Percentiles rank a stretch among this genome's conserved stretches.
phyloP scores from a whole-genome alignment of 2,329 filamentous ascomycete genomes.

The Colletotrichum sp. region DNA sequence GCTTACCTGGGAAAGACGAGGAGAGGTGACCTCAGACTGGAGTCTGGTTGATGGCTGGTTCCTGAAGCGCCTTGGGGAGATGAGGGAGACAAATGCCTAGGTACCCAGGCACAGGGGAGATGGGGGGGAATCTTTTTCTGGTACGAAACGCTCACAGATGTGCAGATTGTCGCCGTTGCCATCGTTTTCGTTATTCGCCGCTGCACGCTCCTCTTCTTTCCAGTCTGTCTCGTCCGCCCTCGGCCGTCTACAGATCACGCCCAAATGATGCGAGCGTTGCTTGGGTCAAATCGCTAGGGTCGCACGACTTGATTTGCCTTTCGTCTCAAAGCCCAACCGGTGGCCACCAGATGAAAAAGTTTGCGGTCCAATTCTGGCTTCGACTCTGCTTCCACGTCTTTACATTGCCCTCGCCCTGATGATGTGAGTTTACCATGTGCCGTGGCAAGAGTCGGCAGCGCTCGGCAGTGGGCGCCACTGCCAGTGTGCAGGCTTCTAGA shows the following conservation, averaged over 20 bases:
- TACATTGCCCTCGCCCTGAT: not conserved
- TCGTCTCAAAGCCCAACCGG: not conserved
- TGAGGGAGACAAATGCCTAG: not conserved
- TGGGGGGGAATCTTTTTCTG: not conserved
- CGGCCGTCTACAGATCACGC: not conserved
- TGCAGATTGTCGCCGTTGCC: not conserved
- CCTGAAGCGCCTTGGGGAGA: not conserved
- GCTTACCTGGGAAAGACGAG: not conserved
- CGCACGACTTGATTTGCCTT: not conserved
- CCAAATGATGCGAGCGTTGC: not conserved
- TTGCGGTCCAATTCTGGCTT: not conserved
- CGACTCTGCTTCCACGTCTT: not conserved
- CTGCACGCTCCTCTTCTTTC: not conserved
- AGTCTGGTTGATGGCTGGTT: not conserved
- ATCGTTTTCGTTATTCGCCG: not conserved
- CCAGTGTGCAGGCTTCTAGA: not conserved
- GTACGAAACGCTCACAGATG: constrained; percentile 1
- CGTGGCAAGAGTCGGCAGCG: not conserved
- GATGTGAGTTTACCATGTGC: not conserved
- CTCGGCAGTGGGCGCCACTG: not conserved
- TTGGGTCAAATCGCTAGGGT: not conserved
- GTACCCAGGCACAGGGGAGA: not conserved
- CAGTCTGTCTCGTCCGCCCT: not conserved
- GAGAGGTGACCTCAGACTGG: not conserved
- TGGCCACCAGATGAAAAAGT: not conserved